These are phyloP conservation scores for sunflower (Helianthus annuus) DNA, from an alignment of 129 eudicot genomes.

Conservation along the genomic window DNA sequence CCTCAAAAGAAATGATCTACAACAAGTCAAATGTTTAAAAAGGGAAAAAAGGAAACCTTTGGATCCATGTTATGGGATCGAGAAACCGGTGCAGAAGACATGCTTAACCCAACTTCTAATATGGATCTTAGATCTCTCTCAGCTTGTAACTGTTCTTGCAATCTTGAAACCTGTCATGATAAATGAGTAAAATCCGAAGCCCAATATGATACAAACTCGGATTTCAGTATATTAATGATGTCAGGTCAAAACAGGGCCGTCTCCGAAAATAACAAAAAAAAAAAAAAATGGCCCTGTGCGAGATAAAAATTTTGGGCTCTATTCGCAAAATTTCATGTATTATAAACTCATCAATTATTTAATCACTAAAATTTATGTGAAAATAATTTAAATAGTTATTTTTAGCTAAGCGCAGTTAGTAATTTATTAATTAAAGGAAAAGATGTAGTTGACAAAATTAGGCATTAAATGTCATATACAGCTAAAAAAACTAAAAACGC, in stretches of 20 bases:
- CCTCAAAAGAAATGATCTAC: background rate
- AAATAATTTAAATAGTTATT: no score
- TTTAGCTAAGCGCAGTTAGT: no score
- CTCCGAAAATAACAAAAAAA: no score
- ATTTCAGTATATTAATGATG: background rate
- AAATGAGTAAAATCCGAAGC: conserved; percentile 1
- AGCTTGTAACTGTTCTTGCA: conserved; percentile 98
- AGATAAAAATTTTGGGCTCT: no score
- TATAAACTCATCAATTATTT: no score
- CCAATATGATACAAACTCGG: background rate
- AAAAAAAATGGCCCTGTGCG: no score
- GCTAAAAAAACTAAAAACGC: no score
- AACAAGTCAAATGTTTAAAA: background rate
- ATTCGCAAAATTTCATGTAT: no score
- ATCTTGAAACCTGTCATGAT: conserved; percentile 68
- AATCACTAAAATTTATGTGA: no score
- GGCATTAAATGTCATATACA: no score
- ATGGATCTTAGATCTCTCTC: conserved; percentile 96
- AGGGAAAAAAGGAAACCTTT: conserved; percentile 51
- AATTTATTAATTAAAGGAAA: no score
- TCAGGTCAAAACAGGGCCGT: conserved; percentile 8
- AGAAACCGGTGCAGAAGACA: conserved; percentile 84
- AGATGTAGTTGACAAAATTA: no score
- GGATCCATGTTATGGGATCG: conserved; percentile 89
- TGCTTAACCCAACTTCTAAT: conserved; percentile 94